phyloP scores from a whole-genome alignment of 1,284 basidiomycete species.

The Leccinum pachyderme region DNA sequence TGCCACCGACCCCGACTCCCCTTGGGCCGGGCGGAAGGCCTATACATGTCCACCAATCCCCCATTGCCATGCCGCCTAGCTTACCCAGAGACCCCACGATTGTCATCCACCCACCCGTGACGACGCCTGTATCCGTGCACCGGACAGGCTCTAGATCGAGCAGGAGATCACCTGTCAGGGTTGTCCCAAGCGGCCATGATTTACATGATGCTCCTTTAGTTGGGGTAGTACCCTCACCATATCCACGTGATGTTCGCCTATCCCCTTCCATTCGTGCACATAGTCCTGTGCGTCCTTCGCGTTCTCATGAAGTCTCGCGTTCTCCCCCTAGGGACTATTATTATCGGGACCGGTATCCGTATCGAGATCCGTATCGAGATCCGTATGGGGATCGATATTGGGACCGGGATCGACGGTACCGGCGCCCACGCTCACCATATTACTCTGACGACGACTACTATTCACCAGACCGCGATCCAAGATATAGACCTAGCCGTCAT shows the following conservation, averaged over 20 bases:
- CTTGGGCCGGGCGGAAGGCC: constrained; percentile 2
- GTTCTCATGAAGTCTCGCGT: not conserved
- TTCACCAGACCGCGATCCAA: constrained; percentile 12
- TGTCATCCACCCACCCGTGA: constrained; percentile 22
- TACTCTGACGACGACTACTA: constrained; percentile 9
- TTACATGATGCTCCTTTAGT: constrained; percentile 12
- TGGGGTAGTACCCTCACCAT: constrained; percentile 14
- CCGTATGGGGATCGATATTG: not conserved
- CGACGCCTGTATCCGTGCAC: constrained; percentile 9
- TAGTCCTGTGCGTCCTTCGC: constrained; percentile 7
- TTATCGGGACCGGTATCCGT: constrained; percentile 3
- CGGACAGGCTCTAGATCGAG: constrained; percentile 19
- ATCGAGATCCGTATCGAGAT: not conserved
- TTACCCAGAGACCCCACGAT: constrained; percentile 1
- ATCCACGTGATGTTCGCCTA: constrained; percentile 11
- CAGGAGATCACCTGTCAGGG: constrained; percentile 14
- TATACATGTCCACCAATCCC: constrained; percentile 11
- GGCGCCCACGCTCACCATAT: constrained; percentile 1
- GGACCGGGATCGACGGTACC: constrained; percentile 9
- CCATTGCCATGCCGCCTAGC: constrained; percentile 2
- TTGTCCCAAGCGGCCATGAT: constrained; percentile 13
- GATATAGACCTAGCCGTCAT: constrained; percentile 1
- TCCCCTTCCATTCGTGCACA: constrained; percentile 23
- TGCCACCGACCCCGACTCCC: constrained; percentile 13
- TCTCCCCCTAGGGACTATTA: constrained; percentile 11